Conservation (phyloP, 2,329 filamentous ascomycete genomes). For the Cordyceps tenuipes region DNA sequence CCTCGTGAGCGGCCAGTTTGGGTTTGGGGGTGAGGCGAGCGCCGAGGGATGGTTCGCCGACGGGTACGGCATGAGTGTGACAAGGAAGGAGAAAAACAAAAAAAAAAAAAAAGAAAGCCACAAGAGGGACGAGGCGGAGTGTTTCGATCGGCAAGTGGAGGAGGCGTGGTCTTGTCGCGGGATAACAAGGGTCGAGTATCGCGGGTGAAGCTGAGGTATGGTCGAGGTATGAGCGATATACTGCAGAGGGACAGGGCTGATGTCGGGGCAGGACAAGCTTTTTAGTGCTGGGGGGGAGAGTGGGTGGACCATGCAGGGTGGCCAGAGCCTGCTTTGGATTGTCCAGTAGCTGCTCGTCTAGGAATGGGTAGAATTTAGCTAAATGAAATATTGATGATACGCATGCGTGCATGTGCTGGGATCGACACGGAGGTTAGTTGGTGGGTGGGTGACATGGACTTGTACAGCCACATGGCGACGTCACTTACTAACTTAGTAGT, state of each 20-base stretch:
- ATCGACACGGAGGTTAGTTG: not conserved
- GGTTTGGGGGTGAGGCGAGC: no score
- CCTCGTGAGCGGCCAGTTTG: not conserved
- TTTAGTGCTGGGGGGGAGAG: not conserved
- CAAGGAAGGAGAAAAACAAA: not conserved
- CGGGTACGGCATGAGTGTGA: not conserved
- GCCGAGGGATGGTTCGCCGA: not conserved
- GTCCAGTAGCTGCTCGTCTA: not conserved
- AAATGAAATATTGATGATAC: not conserved
- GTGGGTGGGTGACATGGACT: no score
- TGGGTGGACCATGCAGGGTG: not conserved
- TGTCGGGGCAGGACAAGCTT: conserved; percentile 6
- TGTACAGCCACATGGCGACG: not conserved
- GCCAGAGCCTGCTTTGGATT: not conserved
- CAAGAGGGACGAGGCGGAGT: not conserved
- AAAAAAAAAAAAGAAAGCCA: no score
- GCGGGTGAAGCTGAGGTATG: not conserved
- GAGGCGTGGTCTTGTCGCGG: not conserved
- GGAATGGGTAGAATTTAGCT: not conserved
- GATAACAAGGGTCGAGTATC: not conserved
- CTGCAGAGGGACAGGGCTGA: conserved; percentile 1
- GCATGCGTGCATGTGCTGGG: not conserved
- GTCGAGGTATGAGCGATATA: conserved; percentile 8
- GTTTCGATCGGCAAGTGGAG: not conserved
- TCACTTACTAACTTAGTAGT: no score